phyloP scores from a whole-genome alignment of 2,329 filamentous ascomycete genomes.

The Colletotrichum sublineola region DNA sequence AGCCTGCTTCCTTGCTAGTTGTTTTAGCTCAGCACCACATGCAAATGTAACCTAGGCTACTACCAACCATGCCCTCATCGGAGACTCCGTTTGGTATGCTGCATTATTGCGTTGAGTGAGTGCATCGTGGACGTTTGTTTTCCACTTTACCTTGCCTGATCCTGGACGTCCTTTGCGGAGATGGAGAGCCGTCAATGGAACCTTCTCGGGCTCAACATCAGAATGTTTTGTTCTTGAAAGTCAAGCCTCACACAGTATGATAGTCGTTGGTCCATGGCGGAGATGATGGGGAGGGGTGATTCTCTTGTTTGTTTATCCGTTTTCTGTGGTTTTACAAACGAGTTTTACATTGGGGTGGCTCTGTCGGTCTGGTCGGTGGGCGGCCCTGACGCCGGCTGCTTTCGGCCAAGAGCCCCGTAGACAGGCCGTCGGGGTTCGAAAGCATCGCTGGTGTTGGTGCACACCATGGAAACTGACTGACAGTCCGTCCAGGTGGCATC shows the following conservation, averaged over 20 bases:
- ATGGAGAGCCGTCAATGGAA: not conserved
- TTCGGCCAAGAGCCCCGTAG: not conserved
- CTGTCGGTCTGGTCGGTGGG: constrained; percentile 26
- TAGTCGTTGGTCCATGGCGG: not conserved
- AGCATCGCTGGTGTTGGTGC: not conserved
- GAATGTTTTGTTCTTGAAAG: not conserved
- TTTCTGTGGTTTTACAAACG: not conserved
- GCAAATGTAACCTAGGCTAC: constrained; percentile 2
- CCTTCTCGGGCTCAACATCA: not conserved
- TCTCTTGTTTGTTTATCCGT: not conserved
- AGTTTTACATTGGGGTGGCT: not conserved
- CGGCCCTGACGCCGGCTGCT: constrained; percentile 4
- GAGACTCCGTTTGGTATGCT: not conserved
- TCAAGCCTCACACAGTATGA: not conserved
- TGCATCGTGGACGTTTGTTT: constrained; percentile 1
- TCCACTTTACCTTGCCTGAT: not conserved
- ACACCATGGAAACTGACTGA: not conserved
- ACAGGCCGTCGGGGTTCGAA: not conserved
- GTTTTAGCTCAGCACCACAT: not conserved
- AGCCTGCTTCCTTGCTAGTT: not conserved
- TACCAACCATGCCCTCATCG: not conserved
- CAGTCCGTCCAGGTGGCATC: not conserved
- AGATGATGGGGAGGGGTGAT: not conserved
- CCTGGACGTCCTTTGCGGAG: not conserved
- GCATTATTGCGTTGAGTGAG: not conserved